Percentiles rank a stretch among this genome's conserved stretches.
These are phyloP conservation scores for Climacium dendroides DNA, from an alignment of 225 moss, liverwort and hornwort genomes.

Conservation along the genomic window DNA sequence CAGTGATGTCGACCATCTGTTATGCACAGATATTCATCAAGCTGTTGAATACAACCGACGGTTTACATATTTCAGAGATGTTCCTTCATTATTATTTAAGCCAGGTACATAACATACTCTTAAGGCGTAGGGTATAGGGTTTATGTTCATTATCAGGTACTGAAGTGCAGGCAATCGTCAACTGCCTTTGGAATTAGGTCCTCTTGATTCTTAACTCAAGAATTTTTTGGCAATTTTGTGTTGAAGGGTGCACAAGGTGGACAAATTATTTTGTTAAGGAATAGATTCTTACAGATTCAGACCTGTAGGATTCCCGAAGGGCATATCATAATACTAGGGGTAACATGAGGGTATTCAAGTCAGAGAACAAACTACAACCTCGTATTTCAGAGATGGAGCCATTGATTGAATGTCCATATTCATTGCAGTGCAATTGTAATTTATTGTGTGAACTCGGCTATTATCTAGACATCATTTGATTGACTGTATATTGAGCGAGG, in stretches of 20 bases:
- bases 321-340: background rate
- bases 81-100: background rate
- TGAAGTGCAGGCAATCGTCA: background rate
- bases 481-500: background rate
- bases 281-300: background rate
- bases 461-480: background rate
- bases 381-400: background rate
- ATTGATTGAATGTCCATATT: background rate
- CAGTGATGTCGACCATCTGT: conserved; percentile 8
- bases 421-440: background rate
- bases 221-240: background rate
- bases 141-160: background rate
- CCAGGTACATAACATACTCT: background rate
- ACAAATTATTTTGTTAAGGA: background rate
- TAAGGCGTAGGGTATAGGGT: background rate
- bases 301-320: background rate
- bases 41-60: background rate
- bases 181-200: background rate
- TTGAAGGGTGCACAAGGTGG: background rate
- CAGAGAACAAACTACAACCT: background rate
- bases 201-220: background rate
- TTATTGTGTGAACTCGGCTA: background rate
- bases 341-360: background rate
- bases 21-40: conserved; percentile 13
- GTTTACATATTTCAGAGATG: background rate